phyloP scores from a whole-genome alignment of 257 asterid genomes.

The Solanum megistacrolobum region DNA sequence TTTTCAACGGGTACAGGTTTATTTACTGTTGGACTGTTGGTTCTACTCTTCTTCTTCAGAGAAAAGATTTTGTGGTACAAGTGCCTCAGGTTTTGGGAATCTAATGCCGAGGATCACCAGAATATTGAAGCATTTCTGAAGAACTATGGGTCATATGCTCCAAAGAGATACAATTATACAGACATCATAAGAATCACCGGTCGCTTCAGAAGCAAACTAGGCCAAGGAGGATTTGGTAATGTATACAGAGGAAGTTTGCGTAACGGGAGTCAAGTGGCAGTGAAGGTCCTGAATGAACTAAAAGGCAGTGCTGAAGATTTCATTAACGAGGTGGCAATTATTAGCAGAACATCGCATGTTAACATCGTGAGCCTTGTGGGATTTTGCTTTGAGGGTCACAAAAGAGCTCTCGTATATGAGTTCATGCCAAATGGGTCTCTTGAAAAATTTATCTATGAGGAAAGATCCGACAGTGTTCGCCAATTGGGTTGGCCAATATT shows the following conservation, averaged over 20 bases:
- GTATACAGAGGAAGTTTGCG: neutral
- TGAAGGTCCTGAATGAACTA: slow-evolving; percentile 8
- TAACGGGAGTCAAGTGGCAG: neutral
- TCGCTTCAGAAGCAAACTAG: neutral
- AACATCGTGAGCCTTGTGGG: slow-evolving; percentile 14
- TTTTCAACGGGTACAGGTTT: no score
- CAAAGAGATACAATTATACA: neutral
- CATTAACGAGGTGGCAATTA: slow-evolving; percentile 35
- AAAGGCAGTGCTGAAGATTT: slow-evolving; percentile 19
- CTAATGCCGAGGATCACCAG: neutral
- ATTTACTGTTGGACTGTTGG: neutral
- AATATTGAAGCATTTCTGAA: slow-evolving; percentile 2
- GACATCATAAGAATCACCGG: neutral
- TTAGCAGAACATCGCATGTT: slow-evolving; percentile 33
- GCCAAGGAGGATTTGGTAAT: neutral
- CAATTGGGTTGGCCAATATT: no score
- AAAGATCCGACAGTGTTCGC: neutral
- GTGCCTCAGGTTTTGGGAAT: neutral
- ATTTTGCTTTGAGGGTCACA: neutral
- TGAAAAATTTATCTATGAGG: slow-evolving; percentile 11
- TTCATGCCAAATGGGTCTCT: slow-evolving; percentile 31
- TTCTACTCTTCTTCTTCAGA: neutral
- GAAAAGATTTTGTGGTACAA: neutral
- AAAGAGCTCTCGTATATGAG: neutral
- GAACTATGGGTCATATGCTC: neutral